A percentile compares a stretch with the other conserved stretches of the same genome.
Conservation (phyloP, 495 filamentous ascomycete genomes). For the Talaromyces proteolyticus region DNA sequence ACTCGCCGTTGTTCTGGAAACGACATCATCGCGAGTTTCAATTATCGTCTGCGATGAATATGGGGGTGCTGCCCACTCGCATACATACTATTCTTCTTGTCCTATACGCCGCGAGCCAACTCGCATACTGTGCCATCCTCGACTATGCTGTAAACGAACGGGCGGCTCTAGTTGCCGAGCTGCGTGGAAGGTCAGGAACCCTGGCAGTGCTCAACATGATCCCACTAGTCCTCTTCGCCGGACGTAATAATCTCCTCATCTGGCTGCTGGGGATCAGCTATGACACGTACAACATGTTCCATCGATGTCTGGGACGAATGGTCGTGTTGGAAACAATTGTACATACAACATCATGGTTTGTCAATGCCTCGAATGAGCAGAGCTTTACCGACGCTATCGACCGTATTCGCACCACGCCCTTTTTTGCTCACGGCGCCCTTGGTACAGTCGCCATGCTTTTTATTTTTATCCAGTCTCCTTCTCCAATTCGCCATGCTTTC, state of each 20-base stretch:
- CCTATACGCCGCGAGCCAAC: conserved; percentile 58
- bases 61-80: conserved; percentile 72
- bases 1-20: conserved; percentile 64
- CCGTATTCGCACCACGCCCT: conserved; percentile 44
- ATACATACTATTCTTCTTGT: conserved; percentile 65
- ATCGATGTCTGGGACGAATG: conserved; percentile 80
- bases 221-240: conserved; percentile 67
- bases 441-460: conserved; percentile 43
- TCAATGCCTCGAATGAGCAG: conserved; percentile 23
- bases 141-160: conserved; percentile 41
- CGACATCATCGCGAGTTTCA: conserved; percentile 74
- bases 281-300: conserved; percentile 80
- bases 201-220: conserved; percentile 72
- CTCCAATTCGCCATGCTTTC: conserved; percentile 63
- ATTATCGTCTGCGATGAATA: conserved; percentile 62
- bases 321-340: conserved; percentile 62
- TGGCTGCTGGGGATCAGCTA: conserved; percentile 65
- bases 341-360: conserved; percentile 57
- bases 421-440: conserved; percentile 22
- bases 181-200: conserved; percentile 69
- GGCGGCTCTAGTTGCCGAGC: conserved; percentile 36
- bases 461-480: conserved; percentile 58
- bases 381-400: conserved; percentile 38
- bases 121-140: conserved; percentile 59
- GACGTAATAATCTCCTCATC: conserved; percentile 79